Evolutionary conservation across 495 filamentous ascomycete species (phyloP).

Genomic region (Neurospora sp.): DNA sequence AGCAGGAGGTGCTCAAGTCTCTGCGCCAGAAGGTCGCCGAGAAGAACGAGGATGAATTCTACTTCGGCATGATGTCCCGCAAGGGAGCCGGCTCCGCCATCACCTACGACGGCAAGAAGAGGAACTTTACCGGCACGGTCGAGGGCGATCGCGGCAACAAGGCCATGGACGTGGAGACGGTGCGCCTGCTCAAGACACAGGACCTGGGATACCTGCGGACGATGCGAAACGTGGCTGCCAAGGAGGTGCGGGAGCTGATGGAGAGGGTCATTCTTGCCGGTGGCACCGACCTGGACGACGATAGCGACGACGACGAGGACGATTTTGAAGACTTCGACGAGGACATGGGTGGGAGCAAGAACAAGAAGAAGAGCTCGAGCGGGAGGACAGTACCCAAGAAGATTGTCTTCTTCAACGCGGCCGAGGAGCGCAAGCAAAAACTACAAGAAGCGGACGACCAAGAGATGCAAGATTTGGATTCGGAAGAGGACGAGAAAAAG

Average conservation of each 20-base stretch:
- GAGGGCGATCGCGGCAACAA: slow-evolving; percentile 56
- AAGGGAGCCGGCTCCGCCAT: slow-evolving; percentile 23
- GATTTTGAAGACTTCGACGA: slow-evolving; percentile 17
- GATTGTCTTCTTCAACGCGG: slow-evolving; percentile 35
- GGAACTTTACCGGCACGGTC: slow-evolving; percentile 37
- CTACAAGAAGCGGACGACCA: slow-evolving; percentile 32
- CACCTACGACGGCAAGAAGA: slow-evolving; percentile 26
- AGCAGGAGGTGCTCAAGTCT: slow-evolving; percentile 67
- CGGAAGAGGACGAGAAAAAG: slow-evolving; percentile 39
- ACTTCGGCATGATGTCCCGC: slow-evolving; percentile 76
- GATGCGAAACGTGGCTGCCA: slow-evolving; percentile 39
- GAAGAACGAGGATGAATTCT: slow-evolving; percentile 94
- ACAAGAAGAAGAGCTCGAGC: not conserved
- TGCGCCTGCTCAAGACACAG: slow-evolving; percentile 90
- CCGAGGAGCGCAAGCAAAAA: slow-evolving; percentile 22
- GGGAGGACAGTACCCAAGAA: slow-evolving; percentile 21
- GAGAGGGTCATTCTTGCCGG: slow-evolving; percentile 31
- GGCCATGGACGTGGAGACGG: slow-evolving; percentile 54
- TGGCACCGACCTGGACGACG: slow-evolving; percentile 16
- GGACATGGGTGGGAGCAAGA: slow-evolving; percentile 8
- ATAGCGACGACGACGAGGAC: slow-evolving; percentile 19
- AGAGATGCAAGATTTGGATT: slow-evolving; percentile 17
- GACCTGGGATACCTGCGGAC: slow-evolving; percentile 80
- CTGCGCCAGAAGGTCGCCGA: slow-evolving; percentile 73
- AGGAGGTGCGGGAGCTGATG: slow-evolving; percentile 34